These are phyloP conservation scores for Sporothrix luriei DNA, from an alignment of 2,329 filamentous ascomycete species.

Conservation along the genomic window DNA sequence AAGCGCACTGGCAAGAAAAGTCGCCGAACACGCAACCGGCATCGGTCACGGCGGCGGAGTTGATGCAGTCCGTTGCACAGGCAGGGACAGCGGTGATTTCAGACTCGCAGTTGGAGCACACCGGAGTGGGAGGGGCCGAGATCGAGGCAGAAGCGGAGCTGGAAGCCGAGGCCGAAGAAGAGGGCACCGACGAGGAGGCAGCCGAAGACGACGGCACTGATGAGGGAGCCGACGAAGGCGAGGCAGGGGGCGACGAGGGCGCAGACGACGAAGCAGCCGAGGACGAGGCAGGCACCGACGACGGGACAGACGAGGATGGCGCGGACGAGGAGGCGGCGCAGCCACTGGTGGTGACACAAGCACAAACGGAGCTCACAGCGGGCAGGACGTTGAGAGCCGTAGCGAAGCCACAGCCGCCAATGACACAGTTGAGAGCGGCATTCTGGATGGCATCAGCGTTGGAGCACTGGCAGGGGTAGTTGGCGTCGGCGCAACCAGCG, in stretches of 20 bases:
- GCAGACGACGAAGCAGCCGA: not conserved
- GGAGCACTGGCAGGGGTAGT: constrained; percentile 30
- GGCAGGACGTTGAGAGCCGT: constrained; percentile 1
- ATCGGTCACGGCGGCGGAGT: not conserved
- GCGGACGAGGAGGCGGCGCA: constrained; percentile 5
- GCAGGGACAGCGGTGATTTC: constrained; percentile 12
- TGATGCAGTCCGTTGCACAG: constrained; percentile 11
- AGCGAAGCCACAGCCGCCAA: constrained; percentile 25
- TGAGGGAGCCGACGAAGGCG: not conserved
- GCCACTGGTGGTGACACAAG: constrained; percentile 2
- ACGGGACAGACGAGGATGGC: not conserved
- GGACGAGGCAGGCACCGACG: not conserved
- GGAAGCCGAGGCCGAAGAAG: not conserved
- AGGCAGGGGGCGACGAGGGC: not conserved
- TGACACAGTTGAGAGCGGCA: constrained; percentile 29
- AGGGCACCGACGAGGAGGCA: not conserved
- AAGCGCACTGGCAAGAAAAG: constrained; percentile 26
- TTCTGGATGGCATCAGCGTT: constrained; percentile 22
- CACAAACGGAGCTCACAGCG: not conserved
- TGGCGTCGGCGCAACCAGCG: constrained; percentile 14
- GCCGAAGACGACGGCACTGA: not conserved
- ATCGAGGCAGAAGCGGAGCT: constrained; percentile 12
- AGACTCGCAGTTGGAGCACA: constrained; percentile 13
- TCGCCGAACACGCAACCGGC: constrained; percentile 11
- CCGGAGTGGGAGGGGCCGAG: constrained; percentile 8